Base-by-base conservation (phyloP, 2,329 filamentous ascomycete species). In the Monilinia vaccinii-corymbosi region DNA sequence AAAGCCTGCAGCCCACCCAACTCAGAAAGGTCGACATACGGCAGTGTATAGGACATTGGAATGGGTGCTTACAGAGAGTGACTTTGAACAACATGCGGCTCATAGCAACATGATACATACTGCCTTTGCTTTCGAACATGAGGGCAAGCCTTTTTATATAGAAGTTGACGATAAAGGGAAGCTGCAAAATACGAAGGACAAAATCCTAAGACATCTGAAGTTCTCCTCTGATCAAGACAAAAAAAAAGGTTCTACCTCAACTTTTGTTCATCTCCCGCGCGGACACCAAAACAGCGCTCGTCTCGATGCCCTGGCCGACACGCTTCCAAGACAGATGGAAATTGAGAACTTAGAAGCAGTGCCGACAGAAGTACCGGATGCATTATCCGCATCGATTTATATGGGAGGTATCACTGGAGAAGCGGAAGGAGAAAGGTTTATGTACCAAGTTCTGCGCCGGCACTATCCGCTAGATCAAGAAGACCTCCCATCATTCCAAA, bases 71-170 rank as follows among this genome's bases (percentile, higher is more conserved):
- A 36, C 40, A 18, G 52, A 56, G 23, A 56, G 32, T 14, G 40
- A 56, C 28, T 45, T 56, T 3, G 52, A 34, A 14, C 13, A 4
- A 4, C 52, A 46, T 21, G 2, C n/a, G n/a, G 7, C 23, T 2
- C 52, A 56, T 25, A 56, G 40, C 8, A 56, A 56, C 7, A 45
- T 56, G 9, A 44, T 56, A 3, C 40, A 56, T 25, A 56, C 52
- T 13, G 52, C n/a, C 4, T 56, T 56, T 25, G 25, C 52, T 9
- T 46, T 56, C 8, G 40, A 56, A 23, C 40, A 56, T 18, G 52
- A 56, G 2, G 25, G 40, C 40, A 36, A 14, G n/a, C 40, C 36
- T 7, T 56, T 44, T 11, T n/a, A 46, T 7, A 21, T 56, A 21
- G 28, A 45, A 2, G 28, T 56, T 5, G 25, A 46, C n/a, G 23